A percentile compares a stretch with the other conserved stretches of the same genome.
Evolutionary conservation across 2,329 filamentous ascomycete species (phyloP).

Genomic region (Aspergillus chevalieri): DNA sequence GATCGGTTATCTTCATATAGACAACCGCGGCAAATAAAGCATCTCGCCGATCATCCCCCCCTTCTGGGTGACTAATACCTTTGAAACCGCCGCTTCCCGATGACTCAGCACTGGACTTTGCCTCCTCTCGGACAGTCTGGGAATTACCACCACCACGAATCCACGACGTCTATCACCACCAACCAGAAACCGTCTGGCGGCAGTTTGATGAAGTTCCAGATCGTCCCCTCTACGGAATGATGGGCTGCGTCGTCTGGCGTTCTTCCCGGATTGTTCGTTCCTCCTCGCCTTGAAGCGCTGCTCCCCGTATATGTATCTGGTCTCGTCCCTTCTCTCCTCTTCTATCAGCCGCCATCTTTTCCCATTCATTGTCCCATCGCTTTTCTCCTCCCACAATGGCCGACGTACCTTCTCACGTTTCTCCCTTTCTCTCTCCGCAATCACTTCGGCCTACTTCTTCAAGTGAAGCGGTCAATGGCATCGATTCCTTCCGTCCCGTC

Average conservation of each 20-base stretch:
- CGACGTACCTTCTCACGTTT: slow-evolving; percentile 51
- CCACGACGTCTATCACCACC: background rate
- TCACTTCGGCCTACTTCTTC: slow-evolving; percentile 20
- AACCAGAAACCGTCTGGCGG: background rate
- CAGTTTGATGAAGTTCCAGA: background rate
- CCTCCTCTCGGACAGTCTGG: background rate
- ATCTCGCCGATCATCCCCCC: background rate
- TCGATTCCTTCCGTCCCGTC: slow-evolving; percentile 8
- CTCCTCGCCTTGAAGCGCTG: background rate
- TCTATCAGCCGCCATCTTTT: background rate
- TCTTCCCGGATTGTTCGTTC: background rate
- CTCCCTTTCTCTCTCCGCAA: slow-evolving; percentile 43
- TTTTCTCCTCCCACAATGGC: slow-evolving; percentile 37
- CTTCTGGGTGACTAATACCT: background rate
- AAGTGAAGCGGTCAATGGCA: slow-evolving; percentile 11
- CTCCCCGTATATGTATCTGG: background rate
- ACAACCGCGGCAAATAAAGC: background rate
- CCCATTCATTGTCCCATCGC: background rate
- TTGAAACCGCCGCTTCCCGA: background rate
- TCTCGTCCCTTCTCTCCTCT: background rate
- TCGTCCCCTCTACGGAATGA: background rate
- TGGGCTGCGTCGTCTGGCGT: background rate
- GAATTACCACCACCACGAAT: background rate
- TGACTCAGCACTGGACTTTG: background rate
- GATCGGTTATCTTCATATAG: too few relatives aligned